A percentile compares a stretch with the other conserved stretches of the same genome.
Evolutionary conservation across 2,329 filamentous ascomycete genomes (phyloP).

Genomic region (Tolypocladium album): DNA sequence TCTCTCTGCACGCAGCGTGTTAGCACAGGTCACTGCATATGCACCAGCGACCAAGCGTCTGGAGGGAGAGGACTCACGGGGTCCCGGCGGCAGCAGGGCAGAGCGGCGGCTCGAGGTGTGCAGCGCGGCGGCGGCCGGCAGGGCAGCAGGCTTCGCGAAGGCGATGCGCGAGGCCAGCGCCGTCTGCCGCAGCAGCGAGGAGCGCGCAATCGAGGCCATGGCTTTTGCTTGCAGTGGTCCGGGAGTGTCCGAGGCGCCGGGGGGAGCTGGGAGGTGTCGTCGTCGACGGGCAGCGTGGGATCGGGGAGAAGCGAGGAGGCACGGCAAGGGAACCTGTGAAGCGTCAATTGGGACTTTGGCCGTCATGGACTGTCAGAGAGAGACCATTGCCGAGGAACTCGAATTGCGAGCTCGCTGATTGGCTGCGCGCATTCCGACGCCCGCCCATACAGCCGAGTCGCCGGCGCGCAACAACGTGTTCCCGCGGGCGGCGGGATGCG

Average conservation of each 20-base stretch:
- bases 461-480: slow-evolving; percentile 16
- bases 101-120: slow-evolving; percentile 67
- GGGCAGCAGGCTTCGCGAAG: slow-evolving; percentile 17
- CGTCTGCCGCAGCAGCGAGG: slow-evolving; percentile 44
- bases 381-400: slow-evolving; percentile 39
- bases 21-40: slow-evolving; percentile 23
- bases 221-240: neutral
- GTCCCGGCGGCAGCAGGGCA: slow-evolving; percentile 76
- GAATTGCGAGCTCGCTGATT: slow-evolving; percentile 35
- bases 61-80: slow-evolving; percentile 51
- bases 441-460: slow-evolving; percentile 14
- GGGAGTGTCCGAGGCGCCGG: neutral
- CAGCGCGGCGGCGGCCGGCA: slow-evolving; percentile 62
- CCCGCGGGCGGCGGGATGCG: slow-evolving; percentile 3
- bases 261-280: neutral
- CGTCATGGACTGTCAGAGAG: slow-evolving; percentile 7
- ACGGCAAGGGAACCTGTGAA: too few relatives aligned
- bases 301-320: neutral
- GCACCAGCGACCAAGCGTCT: neutral
- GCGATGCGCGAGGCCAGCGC: slow-evolving; percentile 27
- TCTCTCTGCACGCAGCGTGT: slow-evolving; percentile 43
- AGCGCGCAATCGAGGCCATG: slow-evolving; percentile 48
- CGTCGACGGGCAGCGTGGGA: neutral
- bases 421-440: slow-evolving; percentile 19
- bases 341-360: neutral